Conservation (phyloP, 2,329 filamentous ascomycete genomes). For the Aspergillus sp. region DNA sequence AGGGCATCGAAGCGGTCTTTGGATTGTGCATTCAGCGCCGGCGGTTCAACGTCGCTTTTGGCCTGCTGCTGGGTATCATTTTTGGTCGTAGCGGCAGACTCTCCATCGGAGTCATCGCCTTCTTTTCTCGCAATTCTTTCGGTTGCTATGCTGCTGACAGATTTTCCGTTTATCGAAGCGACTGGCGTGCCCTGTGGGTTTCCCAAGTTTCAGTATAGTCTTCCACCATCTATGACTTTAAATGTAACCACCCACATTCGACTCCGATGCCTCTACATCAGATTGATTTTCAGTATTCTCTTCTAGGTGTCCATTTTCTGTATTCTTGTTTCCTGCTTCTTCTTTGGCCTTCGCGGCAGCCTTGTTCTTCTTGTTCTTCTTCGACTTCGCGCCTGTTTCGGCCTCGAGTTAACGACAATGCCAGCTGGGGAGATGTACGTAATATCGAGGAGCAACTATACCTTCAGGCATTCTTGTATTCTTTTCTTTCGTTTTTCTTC, state of each 20-base stretch:
- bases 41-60: conserved; percentile 3
- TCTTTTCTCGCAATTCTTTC: conserved; percentile 21
- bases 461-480: conserved; percentile 17
- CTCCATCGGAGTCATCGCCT: conserved; percentile 1
- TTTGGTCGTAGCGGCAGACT: background rate
- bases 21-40: conserved; percentile 19
- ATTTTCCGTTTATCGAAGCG: conserved; percentile 8
- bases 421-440: background rate
- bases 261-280: conserved; percentile 23
- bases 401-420: conserved; percentile 16
- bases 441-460: conserved; percentile 2
- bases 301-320: conserved; percentile 14
- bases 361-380: conserved; percentile 55
- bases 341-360: conserved; percentile 38
- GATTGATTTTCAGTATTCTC: conserved; percentile 20
- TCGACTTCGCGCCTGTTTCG: conserved; percentile 43
- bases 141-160: conserved; percentile 8
- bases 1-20: conserved; percentile 63
- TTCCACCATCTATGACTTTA: background rate
- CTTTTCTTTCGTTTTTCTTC: background rate
- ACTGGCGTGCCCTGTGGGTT: conserved; percentile 11
- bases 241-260: conserved; percentile 6
- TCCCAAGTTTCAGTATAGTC: conserved; percentile 12
- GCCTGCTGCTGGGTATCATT: background rate
- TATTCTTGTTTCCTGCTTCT: conserved; percentile 27